Evolutionary conservation across 805 yeast species (phyloP), one percentile per base, ranked within the genome.

Genomic region (Starmera dryadoides): DNA sequence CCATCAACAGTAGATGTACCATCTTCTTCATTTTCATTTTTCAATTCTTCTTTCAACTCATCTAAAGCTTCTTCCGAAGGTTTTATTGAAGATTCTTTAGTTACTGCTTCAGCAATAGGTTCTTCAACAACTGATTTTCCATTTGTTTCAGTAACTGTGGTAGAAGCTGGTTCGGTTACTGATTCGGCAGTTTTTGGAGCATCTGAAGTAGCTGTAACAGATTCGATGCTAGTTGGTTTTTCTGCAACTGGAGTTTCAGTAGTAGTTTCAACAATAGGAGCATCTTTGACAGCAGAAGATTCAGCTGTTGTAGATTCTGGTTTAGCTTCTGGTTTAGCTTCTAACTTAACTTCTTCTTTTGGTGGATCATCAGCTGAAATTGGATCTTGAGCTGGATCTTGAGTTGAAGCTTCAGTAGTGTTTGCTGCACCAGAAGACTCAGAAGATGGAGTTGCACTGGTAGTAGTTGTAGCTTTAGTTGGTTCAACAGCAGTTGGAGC

Each of bases 1-100:
- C 48, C 17, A 12, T 33, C 19, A 6, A 22, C 25, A 2, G 14
- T 19, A 5, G n/a, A n/a, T 35, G 49, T 68, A 30, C 59, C 68
- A 45, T 70, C 73, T 50, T 46, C 63, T 39, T 63, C 66, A 43
- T 54, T 58, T 21, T 64, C 55, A 33, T 49, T 36, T 39, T 49
- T 50, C 15, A 59, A 54, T 25, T 59, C 64, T 45, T 64, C 69
- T 45, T 63, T 54, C 12, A 63, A 34, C 29, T 53, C 55, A 28
- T 46, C 45, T 33, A 49, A 30, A 12, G 52, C 48, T 30, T 52
- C 55, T 19, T 52, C 55, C 5, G 53, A 45, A 9, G 54, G 53
- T 33, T 50, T 53, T 33, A 53, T 48, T 1, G 47, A 29, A 3
- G 50, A 45, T 34, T 51, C 56, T n/a, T n/a, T n/a, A n/a, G n/a